Conservation (phyloP, 2,329 filamentous ascomycete genomes). For the Elsinoe fawcettii region DNA sequence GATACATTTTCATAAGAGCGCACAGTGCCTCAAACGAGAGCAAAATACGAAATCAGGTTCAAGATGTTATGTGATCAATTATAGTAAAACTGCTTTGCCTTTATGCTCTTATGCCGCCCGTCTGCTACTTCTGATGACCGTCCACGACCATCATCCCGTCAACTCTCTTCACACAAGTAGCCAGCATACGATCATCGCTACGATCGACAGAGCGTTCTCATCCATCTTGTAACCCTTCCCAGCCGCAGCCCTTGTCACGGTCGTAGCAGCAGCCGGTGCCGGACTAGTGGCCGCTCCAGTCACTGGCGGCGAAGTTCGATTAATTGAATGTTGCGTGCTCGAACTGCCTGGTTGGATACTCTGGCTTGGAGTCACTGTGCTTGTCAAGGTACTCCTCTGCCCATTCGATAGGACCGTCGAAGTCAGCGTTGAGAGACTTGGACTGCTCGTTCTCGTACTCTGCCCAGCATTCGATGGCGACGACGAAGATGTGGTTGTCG, state of each 20-base stretch:
- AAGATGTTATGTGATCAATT: slow-evolving; percentile 8
- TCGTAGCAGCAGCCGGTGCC: background rate
- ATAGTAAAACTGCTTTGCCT: background rate
- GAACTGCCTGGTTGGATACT: background rate
- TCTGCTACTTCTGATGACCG: too few relatives aligned
- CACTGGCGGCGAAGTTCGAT: background rate
- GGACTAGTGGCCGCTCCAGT: background rate
- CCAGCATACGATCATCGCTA: background rate
- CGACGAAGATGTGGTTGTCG: background rate
- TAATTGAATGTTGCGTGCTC: background rate
- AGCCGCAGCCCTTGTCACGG: background rate
- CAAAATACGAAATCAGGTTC: too few relatives aligned
- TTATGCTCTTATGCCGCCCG: background rate
- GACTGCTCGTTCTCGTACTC: background rate
- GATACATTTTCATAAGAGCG: too few relatives aligned
- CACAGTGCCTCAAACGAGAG: too few relatives aligned
- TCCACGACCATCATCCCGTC: too few relatives aligned
- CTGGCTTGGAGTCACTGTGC: slow-evolving; percentile 1
- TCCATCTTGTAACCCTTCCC: background rate
- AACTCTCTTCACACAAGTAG: too few relatives aligned
- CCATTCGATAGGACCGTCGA: slow-evolving; percentile 4
- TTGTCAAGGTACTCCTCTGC: slow-evolving; percentile 7
- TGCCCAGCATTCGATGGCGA: background rate
- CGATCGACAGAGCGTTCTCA: background rate
- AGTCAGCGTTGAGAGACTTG: slow-evolving; percentile 2